Evolutionary conservation across 1,139 yeast genomes (phyloP), one percentile per base, ranked within the genome.

Genomic region (Hemisphaericaspora xylanilytica): DNA sequence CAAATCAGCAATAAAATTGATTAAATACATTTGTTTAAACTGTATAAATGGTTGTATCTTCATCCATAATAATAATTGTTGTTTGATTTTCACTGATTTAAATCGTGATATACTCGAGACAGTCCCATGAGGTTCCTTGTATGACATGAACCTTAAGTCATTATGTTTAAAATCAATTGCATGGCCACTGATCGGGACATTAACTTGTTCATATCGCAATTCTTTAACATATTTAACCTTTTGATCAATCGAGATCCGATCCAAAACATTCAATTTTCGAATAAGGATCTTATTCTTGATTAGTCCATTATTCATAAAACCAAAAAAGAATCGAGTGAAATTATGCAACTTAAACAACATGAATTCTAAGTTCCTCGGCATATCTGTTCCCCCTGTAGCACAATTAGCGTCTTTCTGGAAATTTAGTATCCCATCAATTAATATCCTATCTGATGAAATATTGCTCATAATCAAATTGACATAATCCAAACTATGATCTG

Each of bases 1-100:
- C 10, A 52, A 40, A 18, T 45, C 44, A 27, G 35, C 33, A 13
- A 53, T 37, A 32, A 48, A 49, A 32, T 53, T 53, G 21, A 51
- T 36, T 22, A 62, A 57, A 39, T 49, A 63, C 3, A 58, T 48
- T 33, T 59, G 63, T 28, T 61, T 54, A 37, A 65, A 61, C 41
- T 63, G 62, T 12, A 51, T 48, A 40, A 68, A 67, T 0, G 75
- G 75, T 28, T 59, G 55, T 12, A 70, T 41, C 17, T 55, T 53
- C 54, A 68, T 59, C 77, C 77, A 71, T 42, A 68, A 67, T 7
- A 56, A 48, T n/a, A 68, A 48, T 42, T 68, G 73, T 4, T 58
- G 41, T 30, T 59, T 51, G 2, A 61, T 53, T 32, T 50, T 41
- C 33, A 40, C 47, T 4, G 54, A 45, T 33, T 44, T 50, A 16